A percentile compares a stretch with the other conserved stretches of the same genome.
These are phyloP conservation scores for Euphorbia pulcherrima DNA, from an alignment of 345 rosid genomes.

Conservation along the genomic window DNA sequence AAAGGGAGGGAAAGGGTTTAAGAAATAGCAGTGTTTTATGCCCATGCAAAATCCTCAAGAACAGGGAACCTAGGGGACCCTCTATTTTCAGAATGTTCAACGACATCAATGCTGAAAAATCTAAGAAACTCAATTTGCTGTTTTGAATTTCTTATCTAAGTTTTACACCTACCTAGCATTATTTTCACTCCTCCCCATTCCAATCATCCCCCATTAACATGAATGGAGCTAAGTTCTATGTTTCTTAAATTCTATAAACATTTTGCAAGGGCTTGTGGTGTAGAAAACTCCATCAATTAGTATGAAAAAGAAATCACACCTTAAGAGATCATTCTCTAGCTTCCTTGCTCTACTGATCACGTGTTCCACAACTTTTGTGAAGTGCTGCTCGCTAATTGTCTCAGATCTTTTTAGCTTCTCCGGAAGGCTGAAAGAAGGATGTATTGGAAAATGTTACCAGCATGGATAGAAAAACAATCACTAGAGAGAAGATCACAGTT, in stretches of 20 bases:
- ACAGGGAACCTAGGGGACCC: background rate
- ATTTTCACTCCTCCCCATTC: background rate
- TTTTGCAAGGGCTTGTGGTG: background rate
- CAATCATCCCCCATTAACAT: background rate
- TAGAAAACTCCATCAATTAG: background rate
- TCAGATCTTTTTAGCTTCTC: slow-evolving; percentile 40
- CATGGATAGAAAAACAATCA: background rate
- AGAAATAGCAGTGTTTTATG: background rate
- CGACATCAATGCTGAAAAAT: background rate
- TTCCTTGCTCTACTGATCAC: slow-evolving; percentile 45
- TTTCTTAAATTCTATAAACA: background rate
- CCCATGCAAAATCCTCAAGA: slow-evolving; percentile 7
- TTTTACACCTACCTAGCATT: background rate
- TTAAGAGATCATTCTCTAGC: slow-evolving; percentile 54
- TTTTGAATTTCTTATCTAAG: background rate
- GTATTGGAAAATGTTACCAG: background rate
- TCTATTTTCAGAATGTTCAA: background rate
- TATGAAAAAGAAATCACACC: slow-evolving; percentile 36
- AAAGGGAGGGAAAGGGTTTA: background rate
- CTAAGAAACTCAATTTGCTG: background rate
- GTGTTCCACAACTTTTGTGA: slow-evolving; percentile 62
- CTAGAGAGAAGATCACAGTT: background rate
- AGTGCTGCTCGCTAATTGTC: slow-evolving; percentile 44
- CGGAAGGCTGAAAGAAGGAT: slow-evolving; percentile 27
- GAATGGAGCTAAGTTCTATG: background rate